phyloP scores from a whole-genome alignment of 768 basidiomycete genomes.

The Serendipita indica region DNA sequence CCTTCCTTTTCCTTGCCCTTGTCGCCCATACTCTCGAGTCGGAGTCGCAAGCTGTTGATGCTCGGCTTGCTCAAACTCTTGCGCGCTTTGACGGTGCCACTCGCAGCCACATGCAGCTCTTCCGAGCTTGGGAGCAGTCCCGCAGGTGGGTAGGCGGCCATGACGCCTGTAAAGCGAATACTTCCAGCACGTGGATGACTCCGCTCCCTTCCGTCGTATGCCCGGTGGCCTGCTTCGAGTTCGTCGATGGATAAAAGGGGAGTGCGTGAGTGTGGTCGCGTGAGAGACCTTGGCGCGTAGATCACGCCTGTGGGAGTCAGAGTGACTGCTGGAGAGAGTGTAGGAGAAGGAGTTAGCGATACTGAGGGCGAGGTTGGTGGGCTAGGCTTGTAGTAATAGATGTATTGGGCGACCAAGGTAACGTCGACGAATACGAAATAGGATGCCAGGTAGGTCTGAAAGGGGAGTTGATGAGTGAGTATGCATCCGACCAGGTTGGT shows the following conservation, averaged over 20 bases:
- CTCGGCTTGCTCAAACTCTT: slow-evolving; percentile 1
- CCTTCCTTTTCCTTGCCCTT: slow-evolving; percentile 6
- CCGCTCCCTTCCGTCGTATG: not conserved
- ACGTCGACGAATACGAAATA: slow-evolving; percentile 85
- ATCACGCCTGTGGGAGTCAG: slow-evolving; percentile 30
- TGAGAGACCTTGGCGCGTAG: slow-evolving; percentile 21
- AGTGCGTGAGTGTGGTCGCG: slow-evolving; percentile 23
- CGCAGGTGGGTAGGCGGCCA: not conserved
- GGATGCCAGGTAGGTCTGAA: slow-evolving; percentile 86
- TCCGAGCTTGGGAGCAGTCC: not conserved
- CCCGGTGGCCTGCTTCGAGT: slow-evolving; percentile 2
- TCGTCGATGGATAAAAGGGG: not conserved
- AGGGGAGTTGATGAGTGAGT: slow-evolving; percentile 84
- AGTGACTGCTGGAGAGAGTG: slow-evolving; percentile 23
- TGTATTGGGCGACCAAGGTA: slow-evolving; percentile 60
- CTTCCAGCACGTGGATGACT: not conserved
- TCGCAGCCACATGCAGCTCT: not conserved
- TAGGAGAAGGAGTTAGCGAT: slow-evolving; percentile 23
- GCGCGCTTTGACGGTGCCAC: not conserved
- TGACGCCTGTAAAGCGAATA: not conserved
- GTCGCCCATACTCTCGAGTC: not conserved
- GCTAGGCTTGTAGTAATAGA: slow-evolving; percentile 44
- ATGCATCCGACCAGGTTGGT: slow-evolving; percentile 88
- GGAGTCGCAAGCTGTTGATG: not conserved
- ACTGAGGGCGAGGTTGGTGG: slow-evolving; percentile 10